Evolutionary conservation across 768 basidiomycete species (phyloP).

Genomic region (Leccinum uliginosum): DNA sequence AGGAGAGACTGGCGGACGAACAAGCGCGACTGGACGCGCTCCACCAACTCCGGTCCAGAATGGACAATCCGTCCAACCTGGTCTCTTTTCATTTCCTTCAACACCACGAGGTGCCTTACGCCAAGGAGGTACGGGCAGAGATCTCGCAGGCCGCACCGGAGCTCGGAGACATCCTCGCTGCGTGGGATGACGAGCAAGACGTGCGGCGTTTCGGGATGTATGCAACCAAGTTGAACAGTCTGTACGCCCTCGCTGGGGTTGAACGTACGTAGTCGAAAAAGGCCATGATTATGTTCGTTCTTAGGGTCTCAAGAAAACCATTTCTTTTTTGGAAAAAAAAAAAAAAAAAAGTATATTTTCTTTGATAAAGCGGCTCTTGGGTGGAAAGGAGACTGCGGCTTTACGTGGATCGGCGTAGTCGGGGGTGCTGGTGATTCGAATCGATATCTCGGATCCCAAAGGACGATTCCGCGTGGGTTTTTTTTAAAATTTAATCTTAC

Average conservation of each 20-base stretch:
- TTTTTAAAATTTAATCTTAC: neutral
- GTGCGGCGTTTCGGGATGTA: conserved; percentile 25
- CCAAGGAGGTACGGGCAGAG: conserved; percentile 14
- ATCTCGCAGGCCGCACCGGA: conserved; percentile 9
- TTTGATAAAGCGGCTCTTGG: neutral
- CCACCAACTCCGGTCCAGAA: conserved; percentile 14
- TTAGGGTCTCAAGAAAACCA: neutral
- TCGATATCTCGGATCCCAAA: neutral
- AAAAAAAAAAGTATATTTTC: neutral
- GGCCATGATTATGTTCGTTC: neutral
- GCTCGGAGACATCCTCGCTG: conserved; percentile 16
- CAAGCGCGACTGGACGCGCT: conserved; percentile 29
- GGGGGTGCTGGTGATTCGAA: neutral
- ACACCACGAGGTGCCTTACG: conserved; percentile 21
- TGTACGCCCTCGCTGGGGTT: conserved; percentile 17
- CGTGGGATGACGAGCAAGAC: conserved; percentile 29
- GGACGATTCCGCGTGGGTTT: neutral
- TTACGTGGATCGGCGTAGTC: neutral
- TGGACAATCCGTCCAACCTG: conserved; percentile 24
- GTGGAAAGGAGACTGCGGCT: neutral
- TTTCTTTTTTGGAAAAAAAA: neutral
- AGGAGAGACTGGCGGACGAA: conserved; percentile 37
- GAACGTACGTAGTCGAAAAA: neutral
- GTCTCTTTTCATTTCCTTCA: conserved; percentile 25
- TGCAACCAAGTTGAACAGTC: conserved; percentile 24